phyloP scores from a whole-genome alignment of 257 asterid species.

The Solanum lycopersicoides region DNA sequence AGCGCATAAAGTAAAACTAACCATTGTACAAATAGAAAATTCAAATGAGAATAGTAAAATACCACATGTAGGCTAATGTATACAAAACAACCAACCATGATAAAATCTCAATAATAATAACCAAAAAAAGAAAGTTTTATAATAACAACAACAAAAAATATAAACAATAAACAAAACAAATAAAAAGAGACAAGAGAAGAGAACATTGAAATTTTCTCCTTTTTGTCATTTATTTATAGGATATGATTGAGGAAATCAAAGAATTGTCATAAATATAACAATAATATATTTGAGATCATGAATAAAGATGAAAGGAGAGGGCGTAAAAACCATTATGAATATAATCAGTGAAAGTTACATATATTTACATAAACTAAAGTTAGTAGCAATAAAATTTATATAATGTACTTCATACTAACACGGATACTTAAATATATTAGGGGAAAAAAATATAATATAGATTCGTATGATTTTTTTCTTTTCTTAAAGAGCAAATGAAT shows the following conservation, averaged over 20 bases:
- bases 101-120: too few relatives aligned
- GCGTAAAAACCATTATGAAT: too few relatives aligned
- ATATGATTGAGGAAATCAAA: rapidly evolving
- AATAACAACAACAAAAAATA: not conserved
- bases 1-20: not conserved
- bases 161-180: not conserved
- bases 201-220: not conserved
- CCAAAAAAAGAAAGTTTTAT: not conserved
- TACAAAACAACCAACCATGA: not conserved
- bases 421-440: too few relatives aligned
- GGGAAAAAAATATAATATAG: too few relatives aligned
- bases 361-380: too few relatives aligned
- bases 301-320: not conserved
- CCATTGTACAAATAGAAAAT: too few relatives aligned
- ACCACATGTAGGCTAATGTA: not conserved
- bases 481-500: not conserved
- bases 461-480: not conserved
- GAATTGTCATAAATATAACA: too few relatives aligned
- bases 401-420: not conserved
- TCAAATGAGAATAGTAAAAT: not conserved
- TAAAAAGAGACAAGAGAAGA: not conserved
- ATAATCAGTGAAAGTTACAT: too few relatives aligned
- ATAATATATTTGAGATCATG: not conserved
- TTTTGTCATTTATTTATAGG: not conserved
- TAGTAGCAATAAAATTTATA: too few relatives aligned